Conservation (phyloP, 2,329 filamentous ascomycete genomes). For the Aspergillus ochraceus region DNA sequence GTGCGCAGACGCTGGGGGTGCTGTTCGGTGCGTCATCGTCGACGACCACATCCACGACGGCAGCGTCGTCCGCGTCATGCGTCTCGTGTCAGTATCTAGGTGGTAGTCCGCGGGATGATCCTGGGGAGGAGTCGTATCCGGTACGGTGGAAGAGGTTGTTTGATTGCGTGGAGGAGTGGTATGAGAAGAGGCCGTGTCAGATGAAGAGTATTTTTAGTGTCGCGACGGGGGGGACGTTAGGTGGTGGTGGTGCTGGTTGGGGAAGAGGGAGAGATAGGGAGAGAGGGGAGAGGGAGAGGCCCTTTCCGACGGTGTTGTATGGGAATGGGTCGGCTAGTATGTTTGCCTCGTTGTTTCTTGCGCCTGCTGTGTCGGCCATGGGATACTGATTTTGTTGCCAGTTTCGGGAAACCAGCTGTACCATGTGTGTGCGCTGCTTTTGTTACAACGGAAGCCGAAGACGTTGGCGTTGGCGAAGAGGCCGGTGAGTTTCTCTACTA, state of each 20-base stretch:
- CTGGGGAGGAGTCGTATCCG: conserved; percentile 19
- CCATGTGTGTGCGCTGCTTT: conserved; percentile 29
- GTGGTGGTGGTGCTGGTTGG: no score
- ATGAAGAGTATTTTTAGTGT: conserved; percentile 29
- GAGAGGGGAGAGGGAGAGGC: conserved; percentile 11
- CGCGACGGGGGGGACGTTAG: conserved; percentile 3
- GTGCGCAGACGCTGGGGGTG: conserved; percentile 47
- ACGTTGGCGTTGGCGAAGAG: conserved; percentile 21
- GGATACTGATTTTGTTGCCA: neutral
- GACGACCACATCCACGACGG: neutral
- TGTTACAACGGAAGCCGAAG: conserved; percentile 34
- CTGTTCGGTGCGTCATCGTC: conserved; percentile 23
- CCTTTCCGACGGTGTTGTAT: conserved; percentile 29
- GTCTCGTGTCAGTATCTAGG: conserved; percentile 19
- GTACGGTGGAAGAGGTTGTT: conserved; percentile 42
- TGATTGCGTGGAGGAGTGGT: conserved; percentile 45
- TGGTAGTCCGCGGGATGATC: conserved; percentile 15
- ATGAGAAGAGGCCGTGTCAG: conserved; percentile 30
- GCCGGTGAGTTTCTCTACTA: conserved; percentile 19
- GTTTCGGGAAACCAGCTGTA: conserved; percentile 39
- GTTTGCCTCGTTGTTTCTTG: no score
- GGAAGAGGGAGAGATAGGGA: conserved; percentile 1
- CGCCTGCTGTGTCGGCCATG: no score
- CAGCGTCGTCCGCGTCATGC: conserved; percentile 12
- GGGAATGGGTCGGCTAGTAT: conserved; percentile 30